Conservation (phyloP, 805 yeast species). For the Myxozyma mucilagina region DNA sequence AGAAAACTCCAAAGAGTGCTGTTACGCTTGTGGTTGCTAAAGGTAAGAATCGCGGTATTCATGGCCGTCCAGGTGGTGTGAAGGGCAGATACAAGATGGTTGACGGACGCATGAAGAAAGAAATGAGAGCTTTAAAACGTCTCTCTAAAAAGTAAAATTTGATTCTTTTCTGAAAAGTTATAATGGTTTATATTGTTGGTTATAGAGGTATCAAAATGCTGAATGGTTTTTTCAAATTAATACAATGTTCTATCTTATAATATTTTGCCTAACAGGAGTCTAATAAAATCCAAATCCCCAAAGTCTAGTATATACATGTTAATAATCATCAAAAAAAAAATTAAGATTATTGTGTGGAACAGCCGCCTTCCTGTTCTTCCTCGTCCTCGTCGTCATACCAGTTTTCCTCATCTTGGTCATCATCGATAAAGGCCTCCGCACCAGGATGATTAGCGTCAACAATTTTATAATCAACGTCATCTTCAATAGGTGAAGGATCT, state of each 20-base stretch:
- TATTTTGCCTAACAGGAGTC: background rate
- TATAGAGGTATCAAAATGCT: no score
- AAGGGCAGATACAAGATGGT: constrained; percentile 99
- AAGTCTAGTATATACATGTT: background rate
- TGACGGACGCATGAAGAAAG: constrained; percentile 97
- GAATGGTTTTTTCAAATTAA: background rate
- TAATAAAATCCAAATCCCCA: background rate
- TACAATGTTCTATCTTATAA: background rate
- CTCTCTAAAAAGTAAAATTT: constrained; percentile 58
- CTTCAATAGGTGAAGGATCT: constrained; percentile 7
- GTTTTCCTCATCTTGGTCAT: background rate
- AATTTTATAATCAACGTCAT: constrained; percentile 12
- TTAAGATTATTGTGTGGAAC: background rate
- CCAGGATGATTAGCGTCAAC: background rate
- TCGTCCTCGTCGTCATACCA: background rate
- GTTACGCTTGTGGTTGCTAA: constrained; percentile 85
- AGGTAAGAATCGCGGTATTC: constrained; percentile 79
- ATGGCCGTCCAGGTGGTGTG: constrained; percentile 96
- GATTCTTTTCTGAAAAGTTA: background rate
- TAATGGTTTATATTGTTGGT: background rate
- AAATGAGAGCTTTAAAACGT: constrained; percentile 87
- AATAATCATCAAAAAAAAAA: background rate
- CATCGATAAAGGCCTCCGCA: background rate
- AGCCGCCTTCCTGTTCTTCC: background rate
- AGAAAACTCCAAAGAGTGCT: constrained; percentile 66